A percentile compares a stretch with the other conserved stretches of the same genome.
Conservation (phyloP, 192 early-diverging fungal genomes). For the Dissophora globulifera region DNA sequence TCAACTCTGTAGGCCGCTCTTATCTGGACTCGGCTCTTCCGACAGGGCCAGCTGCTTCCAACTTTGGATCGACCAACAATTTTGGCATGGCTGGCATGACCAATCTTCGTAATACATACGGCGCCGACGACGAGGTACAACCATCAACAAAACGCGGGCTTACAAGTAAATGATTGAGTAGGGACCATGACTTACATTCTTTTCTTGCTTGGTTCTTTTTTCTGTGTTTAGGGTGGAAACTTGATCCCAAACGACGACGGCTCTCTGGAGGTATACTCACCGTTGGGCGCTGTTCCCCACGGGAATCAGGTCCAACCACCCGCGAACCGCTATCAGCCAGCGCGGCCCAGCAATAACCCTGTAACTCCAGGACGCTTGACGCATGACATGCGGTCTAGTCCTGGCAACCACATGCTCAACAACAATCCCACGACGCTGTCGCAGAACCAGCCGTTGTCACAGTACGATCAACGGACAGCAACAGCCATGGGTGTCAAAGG, state of each 20-base stretch:
- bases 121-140: conserved; percentile 50
- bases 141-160: too few relatives aligned
- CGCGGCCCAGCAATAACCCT: conserved; percentile 24
- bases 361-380: conserved; percentile 17
- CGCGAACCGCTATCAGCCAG: conserved; percentile 28
- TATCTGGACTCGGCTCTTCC: conserved; percentile 29
- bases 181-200: too few relatives aligned
- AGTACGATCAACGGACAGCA: conserved; percentile 38
- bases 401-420: conserved; percentile 21
- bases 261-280: conserved; percentile 26
- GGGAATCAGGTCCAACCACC: conserved; percentile 27
- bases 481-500: conserved; percentile 33
- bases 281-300: conserved; percentile 24
- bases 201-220: not conserved
- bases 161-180: too few relatives aligned
- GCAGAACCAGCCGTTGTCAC: conserved; percentile 35
- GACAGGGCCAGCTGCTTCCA: conserved; percentile 21
- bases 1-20: conserved; percentile 22
- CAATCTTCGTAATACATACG: conserved; percentile 27
- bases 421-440: conserved; percentile 38
- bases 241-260: conserved; percentile 30
- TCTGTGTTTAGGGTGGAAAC: conserved; percentile 21
- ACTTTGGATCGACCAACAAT: conserved; percentile 25
- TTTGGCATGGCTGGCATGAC: conserved; percentile 40
- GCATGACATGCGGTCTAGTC: conserved; percentile 28